A percentile compares a stretch with the other conserved stretches of the same genome.
These are phyloP conservation scores for Malassezia psittaci DNA, from an alignment of 1,284 basidiomycete genomes.

Conservation along the genomic window DNA sequence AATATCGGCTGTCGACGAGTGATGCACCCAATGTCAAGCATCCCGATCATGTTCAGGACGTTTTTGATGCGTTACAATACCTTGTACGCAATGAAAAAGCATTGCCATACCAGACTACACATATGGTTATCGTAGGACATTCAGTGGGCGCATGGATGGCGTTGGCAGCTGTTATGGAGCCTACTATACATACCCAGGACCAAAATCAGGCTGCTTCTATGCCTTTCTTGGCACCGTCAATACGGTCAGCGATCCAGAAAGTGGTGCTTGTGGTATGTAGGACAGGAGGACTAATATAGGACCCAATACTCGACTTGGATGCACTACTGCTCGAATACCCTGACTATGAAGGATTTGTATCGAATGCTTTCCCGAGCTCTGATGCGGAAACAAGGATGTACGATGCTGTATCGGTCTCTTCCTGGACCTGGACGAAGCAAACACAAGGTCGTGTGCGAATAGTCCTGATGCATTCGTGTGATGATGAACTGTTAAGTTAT, in stretches of 20 bases:
- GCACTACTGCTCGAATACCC: conserved; percentile 2
- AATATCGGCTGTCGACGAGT: background rate
- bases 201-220: background rate
- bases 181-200: no score
- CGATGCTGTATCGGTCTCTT: background rate
- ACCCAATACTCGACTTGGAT: conserved; percentile 2
- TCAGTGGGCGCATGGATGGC: conserved; percentile 8
- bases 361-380: background rate
- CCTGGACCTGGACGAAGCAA: background rate
- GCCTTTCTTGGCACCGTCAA: background rate
- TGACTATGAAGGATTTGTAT: background rate
- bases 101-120: background rate
- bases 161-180: background rate
- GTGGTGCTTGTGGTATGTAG: background rate
- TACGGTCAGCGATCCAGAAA: background rate
- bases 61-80: background rate
- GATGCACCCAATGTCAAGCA: background rate
- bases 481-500: conserved; percentile 4
- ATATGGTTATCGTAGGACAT: background rate
- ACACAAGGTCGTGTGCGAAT: background rate
- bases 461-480: background rate
- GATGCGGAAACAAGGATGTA: background rate
- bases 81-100: background rate
- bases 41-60: conserved; percentile 1
- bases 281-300: background rate